A percentile compares a stretch with the other conserved stretches of the same genome.
These are phyloP conservation scores for Salix caprea DNA, from an alignment of 345 rosid species.

Conservation along the genomic window DNA sequence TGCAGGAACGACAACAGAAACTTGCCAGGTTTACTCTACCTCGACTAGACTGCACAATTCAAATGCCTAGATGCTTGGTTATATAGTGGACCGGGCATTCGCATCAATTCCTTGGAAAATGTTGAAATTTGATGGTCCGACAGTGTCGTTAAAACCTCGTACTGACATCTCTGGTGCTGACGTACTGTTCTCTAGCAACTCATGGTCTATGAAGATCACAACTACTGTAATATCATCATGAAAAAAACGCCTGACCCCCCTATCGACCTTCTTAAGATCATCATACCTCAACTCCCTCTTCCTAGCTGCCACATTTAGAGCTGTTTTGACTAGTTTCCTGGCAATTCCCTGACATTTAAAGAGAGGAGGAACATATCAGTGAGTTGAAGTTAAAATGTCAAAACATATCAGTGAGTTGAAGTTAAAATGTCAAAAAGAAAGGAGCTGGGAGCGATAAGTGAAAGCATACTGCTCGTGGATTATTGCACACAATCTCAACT, in stretches of 20 bases:
- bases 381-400: background rate
- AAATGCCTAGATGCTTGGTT: background rate
- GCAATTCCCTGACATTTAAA: constrained; percentile 64
- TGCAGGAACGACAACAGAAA: background rate
- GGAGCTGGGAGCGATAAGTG: background rate
- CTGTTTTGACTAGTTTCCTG: constrained; percentile 60
- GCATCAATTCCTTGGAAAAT: constrained; percentile 29
- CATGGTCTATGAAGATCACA: constrained; percentile 74
- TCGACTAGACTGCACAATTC: constrained; percentile 8
- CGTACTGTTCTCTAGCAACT: constrained; percentile 32
- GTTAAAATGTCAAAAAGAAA: background rate
- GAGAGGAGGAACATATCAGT: background rate
- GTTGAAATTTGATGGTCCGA: constrained; percentile 70
- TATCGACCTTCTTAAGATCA: constrained; percentile 59
- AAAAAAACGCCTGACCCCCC: constrained; percentile 56
- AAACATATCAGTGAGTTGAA: constrained; percentile 1
- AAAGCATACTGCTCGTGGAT: constrained; percentile 63
- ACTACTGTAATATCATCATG: constrained; percentile 93
- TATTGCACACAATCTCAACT: constrained; percentile 60
- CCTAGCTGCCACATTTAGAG: constrained; percentile 64
- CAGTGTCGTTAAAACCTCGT: constrained; percentile 52
- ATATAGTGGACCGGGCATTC: constrained; percentile 18
- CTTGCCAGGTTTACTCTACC: constrained; percentile 5
- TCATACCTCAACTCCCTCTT: constrained; percentile 64
- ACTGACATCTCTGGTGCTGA: constrained; percentile 61